A percentile compares a stretch with the other conserved stretches of the same genome.
These are phyloP conservation scores for Pleurozium schreberi DNA, from an alignment of 225 moss, liverwort and hornwort genomes.

Conservation along the genomic window DNA sequence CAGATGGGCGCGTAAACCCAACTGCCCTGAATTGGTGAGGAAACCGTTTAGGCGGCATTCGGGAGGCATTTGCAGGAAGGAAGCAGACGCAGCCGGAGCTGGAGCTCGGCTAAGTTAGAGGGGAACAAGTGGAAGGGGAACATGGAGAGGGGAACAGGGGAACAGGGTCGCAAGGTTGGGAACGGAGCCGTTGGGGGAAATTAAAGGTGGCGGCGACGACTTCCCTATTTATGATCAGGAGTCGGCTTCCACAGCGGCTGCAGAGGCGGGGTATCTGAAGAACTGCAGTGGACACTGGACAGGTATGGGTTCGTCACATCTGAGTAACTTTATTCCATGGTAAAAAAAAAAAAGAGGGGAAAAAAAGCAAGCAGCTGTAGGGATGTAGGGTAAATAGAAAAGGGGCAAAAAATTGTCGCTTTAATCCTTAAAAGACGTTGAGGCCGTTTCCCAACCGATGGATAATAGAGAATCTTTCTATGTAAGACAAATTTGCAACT, in stretches of 20 bases:
- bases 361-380: not conserved
- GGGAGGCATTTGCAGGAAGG: not conserved
- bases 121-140: not conserved
- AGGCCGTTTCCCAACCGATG: too few species aligned
- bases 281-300: not conserved
- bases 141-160: not conserved
- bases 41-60: not conserved
- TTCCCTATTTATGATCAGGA: not conserved
- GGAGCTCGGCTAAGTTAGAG: not conserved
- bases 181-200: not conserved
- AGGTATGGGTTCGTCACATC: not conserved
- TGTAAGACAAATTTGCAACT: too few species aligned
- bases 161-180: not conserved
- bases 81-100: not conserved
- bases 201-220: not conserved
- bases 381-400: too few species aligned
- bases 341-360: not conserved
- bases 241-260: not conserved
- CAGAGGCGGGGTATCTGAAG: not conserved
- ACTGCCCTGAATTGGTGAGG: not conserved
- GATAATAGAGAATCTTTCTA: too few species aligned
- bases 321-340: not conserved
- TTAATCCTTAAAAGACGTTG: too few species aligned
- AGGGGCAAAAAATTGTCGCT: not conserved
- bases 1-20: not conserved